Conservation (phyloP, 768 basidiomycete species). For the Neoboletus magnificus region DNA sequence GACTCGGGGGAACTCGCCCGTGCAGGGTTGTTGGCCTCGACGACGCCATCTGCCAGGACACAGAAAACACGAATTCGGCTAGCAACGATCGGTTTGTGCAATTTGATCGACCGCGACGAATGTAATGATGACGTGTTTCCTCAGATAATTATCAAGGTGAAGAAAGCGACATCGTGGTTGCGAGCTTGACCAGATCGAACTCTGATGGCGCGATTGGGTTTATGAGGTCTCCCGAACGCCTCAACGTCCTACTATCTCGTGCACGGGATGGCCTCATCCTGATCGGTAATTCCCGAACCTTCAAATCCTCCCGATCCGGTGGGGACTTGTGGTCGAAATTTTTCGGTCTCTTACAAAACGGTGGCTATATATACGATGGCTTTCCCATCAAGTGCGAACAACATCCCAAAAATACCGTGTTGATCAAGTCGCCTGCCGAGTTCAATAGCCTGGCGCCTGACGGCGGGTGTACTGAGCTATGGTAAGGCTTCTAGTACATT, state of each 20-base stretch:
- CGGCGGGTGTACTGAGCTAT: constrained; percentile 59
- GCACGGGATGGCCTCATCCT: constrained; percentile 63
- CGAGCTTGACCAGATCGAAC: constrained; percentile 62
- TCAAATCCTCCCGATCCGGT: constrained; percentile 49
- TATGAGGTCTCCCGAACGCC: constrained; percentile 65
- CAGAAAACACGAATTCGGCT: constrained; percentile 49
- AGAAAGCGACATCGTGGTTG: constrained; percentile 66
- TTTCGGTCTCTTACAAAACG: constrained; percentile 41
- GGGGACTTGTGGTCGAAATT: constrained; percentile 50
- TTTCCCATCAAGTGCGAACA: constrained; percentile 57
- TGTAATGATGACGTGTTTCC: neutral
- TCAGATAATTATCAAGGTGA: constrained; percentile 80
- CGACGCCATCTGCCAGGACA: constrained; percentile 31
- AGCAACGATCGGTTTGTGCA: constrained; percentile 57
- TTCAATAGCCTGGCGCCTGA: constrained; percentile 55
- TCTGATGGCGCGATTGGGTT: constrained; percentile 57
- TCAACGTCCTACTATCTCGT: constrained; percentile 70
- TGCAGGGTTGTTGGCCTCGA: constrained; percentile 49
- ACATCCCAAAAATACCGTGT: constrained; percentile 41
- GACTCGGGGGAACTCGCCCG: constrained; percentile 56
- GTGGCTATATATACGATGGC: constrained; percentile 52
- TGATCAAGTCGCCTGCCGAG: constrained; percentile 41
- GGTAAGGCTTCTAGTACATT: constrained; percentile 40
- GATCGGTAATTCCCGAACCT: constrained; percentile 62
- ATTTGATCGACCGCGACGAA: neutral